These are phyloP conservation scores for Pancytospora epiphaga DNA, from an alignment of 371 early-diverging fungal species.

Conservation along the genomic window DNA sequence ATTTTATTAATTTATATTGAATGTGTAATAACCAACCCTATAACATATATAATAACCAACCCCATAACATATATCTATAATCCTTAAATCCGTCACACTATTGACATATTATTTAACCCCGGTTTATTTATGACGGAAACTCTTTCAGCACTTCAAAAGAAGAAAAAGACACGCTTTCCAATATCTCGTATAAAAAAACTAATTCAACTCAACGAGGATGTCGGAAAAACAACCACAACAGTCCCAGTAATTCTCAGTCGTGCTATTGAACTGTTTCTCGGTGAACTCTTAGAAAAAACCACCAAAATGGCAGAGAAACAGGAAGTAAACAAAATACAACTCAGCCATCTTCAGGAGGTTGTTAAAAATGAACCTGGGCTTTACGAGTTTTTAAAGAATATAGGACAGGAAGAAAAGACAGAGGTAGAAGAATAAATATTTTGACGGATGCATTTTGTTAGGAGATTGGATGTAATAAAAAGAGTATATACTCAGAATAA, in stretches of 20 bases:
- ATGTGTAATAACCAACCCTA: too few relatives aligned
- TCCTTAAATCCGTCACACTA: too few relatives aligned
- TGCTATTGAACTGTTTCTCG: constrained; percentile 59
- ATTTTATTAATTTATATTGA: too few relatives aligned
- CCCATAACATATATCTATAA: too few relatives aligned
- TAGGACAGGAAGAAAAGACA: too few relatives aligned
- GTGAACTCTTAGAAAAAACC: background rate
- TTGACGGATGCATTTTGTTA: too few relatives aligned
- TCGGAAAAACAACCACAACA: constrained; percentile 93
- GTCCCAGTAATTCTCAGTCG: constrained; percentile 88
- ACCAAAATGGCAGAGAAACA: background rate
- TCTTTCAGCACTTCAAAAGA: constrained; percentile 36
- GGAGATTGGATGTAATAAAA: too few relatives aligned
- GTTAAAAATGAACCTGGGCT: background rate
- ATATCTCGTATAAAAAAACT: constrained; percentile 92
- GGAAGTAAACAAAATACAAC: background rate
- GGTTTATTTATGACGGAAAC: constrained; percentile 2
- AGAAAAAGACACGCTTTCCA: constrained; percentile 58
- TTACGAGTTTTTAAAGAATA: background rate
- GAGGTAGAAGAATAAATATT: too few relatives aligned
- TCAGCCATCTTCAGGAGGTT: background rate
- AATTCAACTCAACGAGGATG: constrained; percentile 96
- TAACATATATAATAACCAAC: too few relatives aligned
- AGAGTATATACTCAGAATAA: too few relatives aligned
- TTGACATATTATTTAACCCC: too few relatives aligned